These are phyloP conservation scores for Salix koriyanagi DNA, from an alignment of 345 rosid species.

Conservation along the genomic window DNA sequence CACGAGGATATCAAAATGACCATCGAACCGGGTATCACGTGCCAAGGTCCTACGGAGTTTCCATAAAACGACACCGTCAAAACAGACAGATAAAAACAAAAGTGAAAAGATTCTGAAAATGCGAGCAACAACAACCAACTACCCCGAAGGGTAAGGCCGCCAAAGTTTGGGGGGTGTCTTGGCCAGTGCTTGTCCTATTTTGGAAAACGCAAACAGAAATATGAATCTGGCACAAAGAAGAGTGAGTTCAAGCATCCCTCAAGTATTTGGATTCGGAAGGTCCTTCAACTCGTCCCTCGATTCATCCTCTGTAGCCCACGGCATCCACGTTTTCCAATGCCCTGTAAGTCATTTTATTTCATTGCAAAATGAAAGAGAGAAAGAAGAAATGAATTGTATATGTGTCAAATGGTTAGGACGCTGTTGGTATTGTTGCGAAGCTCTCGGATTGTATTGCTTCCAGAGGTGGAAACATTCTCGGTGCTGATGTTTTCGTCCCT, in stretches of 20 bases:
- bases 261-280: conserved; percentile 43
- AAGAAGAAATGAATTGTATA: neutral
- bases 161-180: neutral
- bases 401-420: conserved; percentile 43
- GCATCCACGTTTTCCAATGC: conserved; percentile 91
- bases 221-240: conserved; percentile 37
- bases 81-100: neutral
- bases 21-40: neutral
- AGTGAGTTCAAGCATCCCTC: conserved; percentile 29
- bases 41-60: neutral
- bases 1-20: neutral
- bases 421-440: conserved; percentile 83
- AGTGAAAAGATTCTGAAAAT: neutral
- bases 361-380: neutral
- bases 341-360: conserved; percentile 45
- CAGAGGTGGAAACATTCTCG: conserved; percentile 87
- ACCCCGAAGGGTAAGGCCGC: conserved; percentile 13
- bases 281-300: conserved; percentile 45
- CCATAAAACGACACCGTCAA: conserved; percentile 2
- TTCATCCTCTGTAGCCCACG: conserved; percentile 54
- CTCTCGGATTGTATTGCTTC: conserved; percentile 90
- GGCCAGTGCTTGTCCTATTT: neutral
- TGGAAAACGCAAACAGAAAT: neutral
- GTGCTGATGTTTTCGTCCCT: conserved; percentile 86
- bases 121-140: neutral